Evolutionary conservation across 1,139 yeast species (phyloP).

Genomic region (Magnusiomyces ingens): DNA sequence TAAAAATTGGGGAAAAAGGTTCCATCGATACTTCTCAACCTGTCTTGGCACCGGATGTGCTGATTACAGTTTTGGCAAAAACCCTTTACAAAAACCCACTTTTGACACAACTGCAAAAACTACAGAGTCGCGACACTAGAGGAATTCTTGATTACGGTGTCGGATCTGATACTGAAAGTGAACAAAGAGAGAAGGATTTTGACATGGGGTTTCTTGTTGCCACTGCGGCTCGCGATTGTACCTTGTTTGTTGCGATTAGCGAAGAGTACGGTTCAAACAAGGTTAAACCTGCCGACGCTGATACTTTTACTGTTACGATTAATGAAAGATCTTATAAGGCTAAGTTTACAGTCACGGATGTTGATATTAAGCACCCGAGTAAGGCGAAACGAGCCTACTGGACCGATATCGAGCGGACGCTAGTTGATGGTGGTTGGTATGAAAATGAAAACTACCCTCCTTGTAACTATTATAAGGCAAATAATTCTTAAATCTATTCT

Average conservation of each 20-base stretch:
- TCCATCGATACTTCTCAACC: too few species aligned
- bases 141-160: constrained; percentile 23
- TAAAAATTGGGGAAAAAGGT: not conserved
- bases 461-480: constrained; percentile 4
- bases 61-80: constrained; percentile 10
- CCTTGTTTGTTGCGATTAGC: constrained; percentile 25
- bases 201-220: constrained; percentile 28
- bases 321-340: constrained; percentile 9
- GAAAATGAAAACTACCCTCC: constrained; percentile 10
- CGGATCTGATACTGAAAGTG: not conserved
- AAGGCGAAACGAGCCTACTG: constrained; percentile 29
- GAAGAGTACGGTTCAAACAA: not conserved
- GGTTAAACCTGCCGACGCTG: not conserved
- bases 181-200: constrained; percentile 14
- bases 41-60: too few species aligned
- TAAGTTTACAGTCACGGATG: constrained; percentile 30
- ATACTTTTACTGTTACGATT: not conserved
- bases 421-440: constrained; percentile 19
- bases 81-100: constrained; percentile 15
- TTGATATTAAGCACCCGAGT: constrained; percentile 31
- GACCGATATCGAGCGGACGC: constrained; percentile 26
- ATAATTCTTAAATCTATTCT: not conserved
- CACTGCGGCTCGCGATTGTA: constrained; percentile 37
- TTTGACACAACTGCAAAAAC: constrained; percentile 20
- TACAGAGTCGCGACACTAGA: constrained; percentile 24